Base-by-base conservation (phyloP, 2,329 filamentous ascomycete genomes). In the Claviceps sp. region DNA sequence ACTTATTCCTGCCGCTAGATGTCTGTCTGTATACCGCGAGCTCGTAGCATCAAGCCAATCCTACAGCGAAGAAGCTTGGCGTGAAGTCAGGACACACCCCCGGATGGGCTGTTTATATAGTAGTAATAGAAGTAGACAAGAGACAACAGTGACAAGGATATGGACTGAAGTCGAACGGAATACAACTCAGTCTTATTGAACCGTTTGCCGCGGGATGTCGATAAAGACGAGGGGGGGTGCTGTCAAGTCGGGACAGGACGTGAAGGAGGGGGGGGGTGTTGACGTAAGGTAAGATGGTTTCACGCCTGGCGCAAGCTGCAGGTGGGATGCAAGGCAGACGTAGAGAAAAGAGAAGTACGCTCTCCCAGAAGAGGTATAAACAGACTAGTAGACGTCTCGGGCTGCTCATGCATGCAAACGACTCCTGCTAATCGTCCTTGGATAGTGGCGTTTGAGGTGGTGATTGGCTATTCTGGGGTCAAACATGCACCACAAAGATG, bases 381-480 rank as follows among this genome's bases (percentile, higher is more conserved):
- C 20, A 50, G 38, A 47, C 46, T 49, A 20, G 26, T 13, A 60
- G 53, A 55, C 60, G 63, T 64, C 64, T 64, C 58, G 56, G 61
- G 57, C 58, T 56, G 55, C 53, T 60, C 52, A 57, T 56, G 56
- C 52, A 50, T 51, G 58, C 56, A 55, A 34, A 57, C 53, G 57
- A 53, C 55, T 57, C 54, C 54, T 56, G 51, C 52, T 44, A 52
- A 57, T 57, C 53, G 53, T 61, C 59, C 63, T 62, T 63, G 62
- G 57, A 56, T 60, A 54, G 44, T 59, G 52, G 54, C 54, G 58
- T 54, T 53, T 54, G 54, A 50, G 53, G 54, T 57, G 63, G 58
- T 66, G 64, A 67, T 68, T 68, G 65, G 65, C 59, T 59, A 58
- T 60, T 51, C 53, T 57, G 54, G 58, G 60, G 62, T 56, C 56